Conservation (phyloP, 306 rosid genomes). For the Ormosia semicastrata region DNA sequence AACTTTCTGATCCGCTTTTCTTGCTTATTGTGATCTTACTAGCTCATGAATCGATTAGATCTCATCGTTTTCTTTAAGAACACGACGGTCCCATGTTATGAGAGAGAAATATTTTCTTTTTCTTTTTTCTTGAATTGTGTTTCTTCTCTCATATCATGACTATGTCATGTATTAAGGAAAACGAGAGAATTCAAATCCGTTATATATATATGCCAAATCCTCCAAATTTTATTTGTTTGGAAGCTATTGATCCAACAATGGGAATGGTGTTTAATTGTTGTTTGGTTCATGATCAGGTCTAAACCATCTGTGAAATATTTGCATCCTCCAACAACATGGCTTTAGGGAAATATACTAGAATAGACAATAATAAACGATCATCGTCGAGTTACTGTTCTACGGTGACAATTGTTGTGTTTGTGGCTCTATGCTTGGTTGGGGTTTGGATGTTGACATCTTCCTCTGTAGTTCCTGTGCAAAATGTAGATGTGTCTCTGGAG, state of each 20-base stretch:
- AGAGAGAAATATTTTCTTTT: neutral
- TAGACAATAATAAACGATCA: slow-evolving; percentile 68
- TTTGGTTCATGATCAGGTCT: slow-evolving; percentile 34
- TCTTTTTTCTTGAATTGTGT: neutral
- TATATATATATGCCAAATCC: neutral
- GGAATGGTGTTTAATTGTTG: slow-evolving; percentile 22
- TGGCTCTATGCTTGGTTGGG: slow-evolving; percentile 85
- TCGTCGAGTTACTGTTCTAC: slow-evolving; percentile 77
- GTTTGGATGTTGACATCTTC: slow-evolving; percentile 96
- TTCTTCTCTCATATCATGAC: neutral
- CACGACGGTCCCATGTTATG: neutral
- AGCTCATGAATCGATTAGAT: slow-evolving; percentile 21
- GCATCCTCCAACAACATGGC: slow-evolving; percentile 56
- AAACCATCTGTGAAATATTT: slow-evolving; percentile 19
- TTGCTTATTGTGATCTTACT: neutral
- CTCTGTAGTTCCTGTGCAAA: slow-evolving; percentile 73
- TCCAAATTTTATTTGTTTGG: neutral
- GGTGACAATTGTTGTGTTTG: slow-evolving; percentile 79
- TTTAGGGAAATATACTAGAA: slow-evolving; percentile 60
- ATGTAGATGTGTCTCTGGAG: slow-evolving; percentile 58
- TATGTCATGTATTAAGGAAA: neutral
- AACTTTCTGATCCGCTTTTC: neutral
- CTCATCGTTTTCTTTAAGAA: neutral
- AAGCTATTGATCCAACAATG: neutral
- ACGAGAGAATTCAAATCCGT: neutral